Conservation (phyloP, 1,139 yeast genomes). For the Hyphopichia fennica region DNA sequence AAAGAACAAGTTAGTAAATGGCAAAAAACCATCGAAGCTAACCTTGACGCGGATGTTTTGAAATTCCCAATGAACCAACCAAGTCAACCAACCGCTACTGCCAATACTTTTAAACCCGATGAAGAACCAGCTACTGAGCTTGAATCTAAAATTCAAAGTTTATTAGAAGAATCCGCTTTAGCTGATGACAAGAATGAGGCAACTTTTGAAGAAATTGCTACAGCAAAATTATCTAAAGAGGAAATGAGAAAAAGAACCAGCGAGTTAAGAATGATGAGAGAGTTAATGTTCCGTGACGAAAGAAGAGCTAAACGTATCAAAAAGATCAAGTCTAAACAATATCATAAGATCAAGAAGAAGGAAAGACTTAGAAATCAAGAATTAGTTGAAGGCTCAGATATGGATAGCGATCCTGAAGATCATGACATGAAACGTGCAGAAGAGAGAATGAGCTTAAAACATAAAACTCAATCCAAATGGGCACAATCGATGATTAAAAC, state of each 20-base stretch:
- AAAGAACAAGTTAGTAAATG: slow-evolving; percentile 85
- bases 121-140: slow-evolving; percentile 57
- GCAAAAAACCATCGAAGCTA: slow-evolving; percentile 78
- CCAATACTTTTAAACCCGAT: slow-evolving; percentile 53
- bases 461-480: slow-evolving; percentile 87
- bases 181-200: slow-evolving; percentile 75
- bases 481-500: slow-evolving; percentile 87
- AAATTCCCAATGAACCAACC: slow-evolving; percentile 68
- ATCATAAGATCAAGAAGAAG: slow-evolving; percentile 82
- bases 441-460: slow-evolving; percentile 90
- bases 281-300: slow-evolving; percentile 94
- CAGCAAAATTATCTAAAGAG: slow-evolving; percentile 78
- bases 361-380: slow-evolving; percentile 72
- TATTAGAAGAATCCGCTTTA: slow-evolving; percentile 66
- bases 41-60: slow-evolving; percentile 82
- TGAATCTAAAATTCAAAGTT: slow-evolving; percentile 62
- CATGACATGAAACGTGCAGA: slow-evolving; percentile 74
- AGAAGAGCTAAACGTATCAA: slow-evolving; percentile 85
- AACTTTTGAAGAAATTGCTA: slow-evolving; percentile 82
- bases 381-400: slow-evolving; percentile 65
- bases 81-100: slow-evolving; percentile 45
- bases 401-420: slow-evolving; percentile 57
- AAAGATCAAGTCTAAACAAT: slow-evolving; percentile 90
- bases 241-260: slow-evolving; percentile 77
- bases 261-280: slow-evolving; percentile 90